phyloP scores from a whole-genome alignment of 768 basidiomycete genomes.

The Dioszegia aurantiaca region DNA sequence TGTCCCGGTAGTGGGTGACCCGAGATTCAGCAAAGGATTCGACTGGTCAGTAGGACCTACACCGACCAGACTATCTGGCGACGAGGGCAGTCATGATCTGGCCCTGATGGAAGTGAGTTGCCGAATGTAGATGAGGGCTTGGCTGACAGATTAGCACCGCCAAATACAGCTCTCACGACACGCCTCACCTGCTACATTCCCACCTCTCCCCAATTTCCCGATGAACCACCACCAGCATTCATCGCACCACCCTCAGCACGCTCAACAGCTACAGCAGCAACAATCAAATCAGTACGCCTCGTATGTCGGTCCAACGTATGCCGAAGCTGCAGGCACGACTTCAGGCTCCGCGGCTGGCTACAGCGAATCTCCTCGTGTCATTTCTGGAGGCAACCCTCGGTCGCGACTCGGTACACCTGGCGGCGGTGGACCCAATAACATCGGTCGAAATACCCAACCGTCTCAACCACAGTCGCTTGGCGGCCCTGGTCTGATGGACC shows the following conservation, averaged over 20 bases:
- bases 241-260: too few species aligned
- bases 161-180: conserved; percentile 27
- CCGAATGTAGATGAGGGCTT: neutral
- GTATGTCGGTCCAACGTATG: conserved; percentile 17
- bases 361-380: neutral
- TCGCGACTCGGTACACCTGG: neutral
- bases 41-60: conserved; percentile 44
- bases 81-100: conserved; percentile 40
- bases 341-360: neutral
- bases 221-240: neutral
- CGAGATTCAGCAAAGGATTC: conserved; percentile 21
- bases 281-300: conserved; percentile 12
- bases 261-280: neutral
- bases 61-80: conserved; percentile 25
- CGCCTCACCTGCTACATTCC: conserved; percentile 27
- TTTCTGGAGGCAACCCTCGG: neutral
- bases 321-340: conserved; percentile 2
- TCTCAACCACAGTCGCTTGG: neutral
- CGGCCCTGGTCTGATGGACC: conserved; percentile 11
- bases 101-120: conserved; percentile 45
- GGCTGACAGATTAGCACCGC: conserved; percentile 14
- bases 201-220: conserved; percentile 12
- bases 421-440: neutral
- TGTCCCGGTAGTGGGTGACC: conserved; percentile 33
- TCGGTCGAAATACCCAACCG: neutral